Evolutionary conservation across 306 rosid species (phyloP), one percentile per base, ranked within the genome.

Genomic region (Sicyos baderoa): DNA sequence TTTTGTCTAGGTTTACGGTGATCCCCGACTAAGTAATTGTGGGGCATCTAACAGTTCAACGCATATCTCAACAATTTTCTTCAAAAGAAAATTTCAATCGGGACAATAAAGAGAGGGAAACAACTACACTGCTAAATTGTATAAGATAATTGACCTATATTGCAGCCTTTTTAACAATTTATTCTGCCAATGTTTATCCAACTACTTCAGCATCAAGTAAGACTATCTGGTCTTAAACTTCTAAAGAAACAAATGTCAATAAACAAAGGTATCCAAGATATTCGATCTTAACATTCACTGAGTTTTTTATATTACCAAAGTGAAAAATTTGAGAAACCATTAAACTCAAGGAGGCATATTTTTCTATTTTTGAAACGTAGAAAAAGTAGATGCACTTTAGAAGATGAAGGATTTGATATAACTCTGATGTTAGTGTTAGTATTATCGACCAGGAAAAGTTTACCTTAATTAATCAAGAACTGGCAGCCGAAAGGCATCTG

Each of bases 251-350:
- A 62, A 17, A 17, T 40, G 5, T 8, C 54, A 42, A 13, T 9
- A 66, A 66, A 45, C 71, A 44, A 45, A 66, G 42, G 29, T 27
- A 13, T 47, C 71, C 40, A 66, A 47, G 7, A 23, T 22, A 19
- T 22, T 22, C 49, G 53, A 17, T 45, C 42, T 22, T 21, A 11
- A 4, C 23, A 7, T 57, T n/a, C 64, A 57, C 64, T 14, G 42
- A 57, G 42, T 5, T 27, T 23, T 6, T 57, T 10, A 57, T 14
- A 9, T 25, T 57, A 14, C 11, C 8, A 5, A 25, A 14, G n/a
- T 14, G 18, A 15, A 27, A 4, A 57, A 57, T 25, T 14, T 12
- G 42, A 14, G 64, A 57, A 57, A 25, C 16, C n/a, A 7, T 27
- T 12, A 57, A 8, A 57, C 64, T 57, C 64, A 25, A 25, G 42